Conservation (phyloP, 169 alveolate genomes). For the Babesia ovata region DNA sequence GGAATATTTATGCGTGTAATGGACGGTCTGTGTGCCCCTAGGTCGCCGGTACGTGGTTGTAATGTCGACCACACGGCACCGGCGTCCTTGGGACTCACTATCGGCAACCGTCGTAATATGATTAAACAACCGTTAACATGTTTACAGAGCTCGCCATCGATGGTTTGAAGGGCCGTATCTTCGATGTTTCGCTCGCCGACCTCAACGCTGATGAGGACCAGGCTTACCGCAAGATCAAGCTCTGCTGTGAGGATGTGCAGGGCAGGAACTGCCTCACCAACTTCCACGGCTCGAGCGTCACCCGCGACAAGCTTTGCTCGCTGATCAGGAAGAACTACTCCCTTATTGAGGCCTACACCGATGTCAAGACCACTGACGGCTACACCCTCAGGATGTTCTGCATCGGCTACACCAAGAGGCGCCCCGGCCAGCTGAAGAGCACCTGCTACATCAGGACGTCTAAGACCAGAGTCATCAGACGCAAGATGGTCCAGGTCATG, state of each 20-base stretch:
- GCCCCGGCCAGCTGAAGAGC: constrained; percentile 92
- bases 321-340: constrained; percentile 96
- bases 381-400: constrained; percentile 94
- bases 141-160: constrained; percentile 89
- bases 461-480: constrained; percentile 93
- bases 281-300: constrained; percentile 96
- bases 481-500: constrained; percentile 96
- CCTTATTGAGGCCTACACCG: constrained; percentile 95
- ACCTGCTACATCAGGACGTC: constrained; percentile 96
- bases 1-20: neutral
- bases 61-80: neutral
- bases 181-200: constrained; percentile 95
- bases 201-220: constrained; percentile 92
- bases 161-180: constrained; percentile 92
- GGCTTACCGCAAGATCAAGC: constrained; percentile 93
- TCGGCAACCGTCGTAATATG: neutral
- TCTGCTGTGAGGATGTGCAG: constrained; percentile 93
- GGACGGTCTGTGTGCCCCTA: neutral
- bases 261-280: constrained; percentile 93
- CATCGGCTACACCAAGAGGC: constrained; percentile 95
- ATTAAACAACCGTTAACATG: neutral
- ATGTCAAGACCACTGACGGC: constrained; percentile 96
- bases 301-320: constrained; percentile 96
- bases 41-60: neutral
- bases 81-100: neutral